A percentile compares a stretch with the other conserved stretches of the same genome.
Conservation (phyloP, 768 basidiomycete genomes). For the Amanita polypyramis region DNA sequence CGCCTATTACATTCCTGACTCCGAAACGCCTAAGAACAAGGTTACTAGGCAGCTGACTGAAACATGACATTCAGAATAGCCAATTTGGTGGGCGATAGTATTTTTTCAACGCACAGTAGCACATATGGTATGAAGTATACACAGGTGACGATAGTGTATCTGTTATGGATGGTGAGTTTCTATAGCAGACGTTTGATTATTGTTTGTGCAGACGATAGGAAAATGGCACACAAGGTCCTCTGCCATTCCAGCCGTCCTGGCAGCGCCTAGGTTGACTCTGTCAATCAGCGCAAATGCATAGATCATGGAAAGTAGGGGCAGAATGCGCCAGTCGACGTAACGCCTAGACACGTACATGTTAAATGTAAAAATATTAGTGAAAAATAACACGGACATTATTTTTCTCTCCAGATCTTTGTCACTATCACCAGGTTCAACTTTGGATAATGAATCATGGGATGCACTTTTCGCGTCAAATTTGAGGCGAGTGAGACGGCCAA, state of each 20-base stretch:
- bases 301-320: slow-evolving; percentile 29
- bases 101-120: slow-evolving; percentile 22
- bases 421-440: slow-evolving; percentile 10
- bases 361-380: background rate
- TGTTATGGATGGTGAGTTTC: slow-evolving; percentile 22
- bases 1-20: slow-evolving; percentile 33
- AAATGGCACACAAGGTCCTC: slow-evolving; percentile 20
- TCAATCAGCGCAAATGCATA: slow-evolving; percentile 35
- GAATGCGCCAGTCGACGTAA: slow-evolving; percentile 30
- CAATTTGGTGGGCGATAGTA: background rate
- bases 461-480: slow-evolving; percentile 11
- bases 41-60: slow-evolving; percentile 36
- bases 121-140: slow-evolving; percentile 37
- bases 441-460: slow-evolving; percentile 11
- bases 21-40: slow-evolving; percentile 31
- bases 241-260: slow-evolving; percentile 34
- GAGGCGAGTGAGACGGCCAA: slow-evolving; percentile 8
- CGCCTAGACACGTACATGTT: slow-evolving; percentile 18
- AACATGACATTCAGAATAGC: slow-evolving; percentile 4
- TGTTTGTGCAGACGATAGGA: slow-evolving; percentile 1
- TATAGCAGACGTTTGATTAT: slow-evolving; percentile 8
- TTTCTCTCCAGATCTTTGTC: slow-evolving; percentile 22
- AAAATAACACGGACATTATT: slow-evolving; percentile 21
- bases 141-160: slow-evolving; percentile 32
- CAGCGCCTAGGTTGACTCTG: slow-evolving; percentile 32